Conservation (phyloP, 345 rosid species). For the Citrus sp. region DNA sequence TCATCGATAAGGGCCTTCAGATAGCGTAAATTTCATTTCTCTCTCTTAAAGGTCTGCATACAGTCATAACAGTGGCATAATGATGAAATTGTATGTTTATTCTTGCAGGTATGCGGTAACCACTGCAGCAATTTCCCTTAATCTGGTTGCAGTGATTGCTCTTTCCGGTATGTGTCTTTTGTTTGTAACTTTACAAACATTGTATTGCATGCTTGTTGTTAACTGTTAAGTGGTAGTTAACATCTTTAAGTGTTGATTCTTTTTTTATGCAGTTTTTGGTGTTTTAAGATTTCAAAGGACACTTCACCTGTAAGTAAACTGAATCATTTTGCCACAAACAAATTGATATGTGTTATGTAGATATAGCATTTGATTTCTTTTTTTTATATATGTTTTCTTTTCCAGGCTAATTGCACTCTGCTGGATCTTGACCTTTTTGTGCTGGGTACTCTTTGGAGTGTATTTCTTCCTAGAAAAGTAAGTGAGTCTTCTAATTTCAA, state of each 20-base stretch:
- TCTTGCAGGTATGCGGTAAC: constrained; percentile 47
- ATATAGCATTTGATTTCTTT: neutral
- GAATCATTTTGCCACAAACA: neutral
- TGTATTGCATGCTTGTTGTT: neutral
- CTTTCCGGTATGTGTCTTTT: constrained; percentile 40
- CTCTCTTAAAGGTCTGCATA: neutral
- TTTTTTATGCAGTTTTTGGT: constrained; percentile 46
- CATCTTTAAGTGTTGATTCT: neutral
- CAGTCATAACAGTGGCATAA: neutral
- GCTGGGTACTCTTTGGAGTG: constrained; percentile 61
- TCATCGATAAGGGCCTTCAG: constrained; percentile 46
- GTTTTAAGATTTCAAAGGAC: constrained; percentile 33
- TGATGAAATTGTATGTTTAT: neutral
- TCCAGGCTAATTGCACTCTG: constrained; percentile 51
- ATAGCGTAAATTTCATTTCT: constrained; percentile 36
- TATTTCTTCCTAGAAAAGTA: constrained; percentile 56
- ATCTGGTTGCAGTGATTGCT: constrained; percentile 39
- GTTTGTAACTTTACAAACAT: too few relatives aligned
- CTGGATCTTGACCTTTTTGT: constrained; percentile 58
- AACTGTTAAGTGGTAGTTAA: neutral
- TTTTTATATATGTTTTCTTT: neutral
- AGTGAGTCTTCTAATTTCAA: neutral
- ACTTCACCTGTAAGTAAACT: constrained; percentile 39
- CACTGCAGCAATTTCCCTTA: constrained; percentile 43
- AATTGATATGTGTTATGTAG: neutral